Conservation (phyloP, 345 rosid species). For the Acer campestre region DNA sequence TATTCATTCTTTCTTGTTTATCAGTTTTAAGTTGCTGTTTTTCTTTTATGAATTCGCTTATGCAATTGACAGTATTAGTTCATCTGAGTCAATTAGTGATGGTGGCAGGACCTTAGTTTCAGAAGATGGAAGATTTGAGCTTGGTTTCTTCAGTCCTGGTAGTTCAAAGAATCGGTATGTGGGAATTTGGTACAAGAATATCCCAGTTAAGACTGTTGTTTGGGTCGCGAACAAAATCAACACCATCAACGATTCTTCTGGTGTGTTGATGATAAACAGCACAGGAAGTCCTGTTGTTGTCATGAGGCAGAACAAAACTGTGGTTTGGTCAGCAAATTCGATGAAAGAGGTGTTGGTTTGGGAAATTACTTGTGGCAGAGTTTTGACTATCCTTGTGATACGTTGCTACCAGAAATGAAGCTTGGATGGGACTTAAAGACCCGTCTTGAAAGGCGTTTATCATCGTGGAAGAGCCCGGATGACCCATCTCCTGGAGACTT, state of each 20-base stretch:
- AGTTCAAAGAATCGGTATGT: too few species aligned
- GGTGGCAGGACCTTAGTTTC: slow-evolving; percentile 18
- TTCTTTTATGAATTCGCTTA: not conserved
- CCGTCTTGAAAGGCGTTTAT: too few species aligned
- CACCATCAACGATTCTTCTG: slow-evolving; percentile 43
- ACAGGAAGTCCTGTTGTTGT: slow-evolving; percentile 22
- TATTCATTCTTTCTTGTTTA: not conserved
- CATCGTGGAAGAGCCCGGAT: too few species aligned
- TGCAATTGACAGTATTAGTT: slow-evolving; percentile 1
- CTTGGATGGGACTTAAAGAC: too few species aligned
- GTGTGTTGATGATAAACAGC: slow-evolving; percentile 14
- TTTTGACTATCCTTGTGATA: too few species aligned
- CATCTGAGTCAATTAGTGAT: slow-evolving; percentile 9
- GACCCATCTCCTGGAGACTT: too few species aligned
- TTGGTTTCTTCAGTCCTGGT: not conserved
- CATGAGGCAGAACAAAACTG: not conserved
- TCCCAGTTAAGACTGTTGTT: slow-evolving; percentile 31
- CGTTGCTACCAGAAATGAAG: too few species aligned
- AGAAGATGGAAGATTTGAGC: slow-evolving; percentile 11
- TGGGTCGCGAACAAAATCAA: slow-evolving; percentile 57
- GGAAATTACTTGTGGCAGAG: too few species aligned
- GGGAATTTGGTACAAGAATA: too few species aligned
- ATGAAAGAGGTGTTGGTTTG: not conserved
- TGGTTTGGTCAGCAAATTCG: slow-evolving; percentile 28
- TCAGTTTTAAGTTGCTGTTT: not conserved